A percentile compares a stretch with the other conserved stretches of the same genome.
These are phyloP conservation scores for Glarea lozoyensis DNA, from an alignment of 495 filamentous ascomycete species.

Conservation along the genomic window DNA sequence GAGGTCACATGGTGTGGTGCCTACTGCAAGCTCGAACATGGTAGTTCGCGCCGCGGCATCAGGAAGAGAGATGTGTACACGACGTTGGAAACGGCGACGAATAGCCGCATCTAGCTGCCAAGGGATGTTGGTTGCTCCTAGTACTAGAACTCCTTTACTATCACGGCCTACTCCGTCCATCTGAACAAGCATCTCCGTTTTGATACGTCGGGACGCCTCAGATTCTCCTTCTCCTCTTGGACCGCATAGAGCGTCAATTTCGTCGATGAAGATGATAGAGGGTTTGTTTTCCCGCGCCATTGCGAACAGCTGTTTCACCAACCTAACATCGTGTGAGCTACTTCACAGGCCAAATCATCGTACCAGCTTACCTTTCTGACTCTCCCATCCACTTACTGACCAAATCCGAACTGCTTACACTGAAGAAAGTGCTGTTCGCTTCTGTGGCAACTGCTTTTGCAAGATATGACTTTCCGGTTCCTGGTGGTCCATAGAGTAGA, in stretches of 20 bases:
- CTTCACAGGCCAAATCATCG: neutral
- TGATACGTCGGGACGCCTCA: conserved; percentile 93
- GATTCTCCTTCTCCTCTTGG: conserved; percentile 96
- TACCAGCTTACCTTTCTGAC: conserved; percentile 66
- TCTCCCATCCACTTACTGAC: conserved; percentile 99
- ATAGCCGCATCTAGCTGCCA: conserved; percentile 99
- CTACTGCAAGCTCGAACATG: conserved; percentile 95
- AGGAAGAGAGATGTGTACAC: conserved; percentile 91
- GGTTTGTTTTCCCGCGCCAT: conserved; percentile 98
- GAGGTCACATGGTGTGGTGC: conserved; percentile 81
- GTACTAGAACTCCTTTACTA: conserved; percentile 83
- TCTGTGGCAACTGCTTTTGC: conserved; percentile 97
- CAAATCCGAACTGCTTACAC: conserved; percentile 90
- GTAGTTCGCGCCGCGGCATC: conserved; percentile 82
- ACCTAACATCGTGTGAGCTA: conserved; percentile 36
- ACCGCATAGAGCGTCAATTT: conserved; percentile 94
- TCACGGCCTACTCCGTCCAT: conserved; percentile 99
- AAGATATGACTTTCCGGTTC: conserved; percentile 93
- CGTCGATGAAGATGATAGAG: conserved; percentile 98
- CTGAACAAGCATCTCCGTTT: conserved; percentile 96
- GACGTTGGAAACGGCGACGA: conserved; percentile 86
- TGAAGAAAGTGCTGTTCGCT: conserved; percentile 99
- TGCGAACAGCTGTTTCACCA: conserved; percentile 94
- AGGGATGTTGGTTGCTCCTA: conserved; percentile 97
- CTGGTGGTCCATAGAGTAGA: conserved; percentile 89